Evolutionary conservation across 495 filamentous ascomycete species (phyloP), one percentile per base, ranked within the genome.

Genomic region (Cercophora scortea): DNA sequence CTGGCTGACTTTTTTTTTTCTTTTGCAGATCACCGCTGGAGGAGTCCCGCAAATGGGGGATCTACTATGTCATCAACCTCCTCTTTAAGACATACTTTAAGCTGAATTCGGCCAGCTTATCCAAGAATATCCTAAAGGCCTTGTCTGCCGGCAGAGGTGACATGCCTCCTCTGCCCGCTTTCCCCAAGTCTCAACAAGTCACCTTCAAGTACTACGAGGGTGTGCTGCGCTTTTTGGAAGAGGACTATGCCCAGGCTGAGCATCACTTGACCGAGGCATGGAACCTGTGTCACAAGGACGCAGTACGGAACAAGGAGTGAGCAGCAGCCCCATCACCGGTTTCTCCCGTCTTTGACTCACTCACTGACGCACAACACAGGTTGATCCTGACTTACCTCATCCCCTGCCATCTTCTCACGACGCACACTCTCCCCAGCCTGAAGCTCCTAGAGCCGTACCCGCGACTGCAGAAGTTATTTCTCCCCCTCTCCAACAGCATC

Each of bases 71-170:
- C 39, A 87, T 87, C 53, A 96, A 95, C 60, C 79, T 97, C 1
- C 72, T 96, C 8, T 97, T 98, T 79, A 97, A 96, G 69, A 96
- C 90, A 6, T 95, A 97, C 64, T 98, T 97, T 79, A 94, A 88
- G 73, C 75, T 98, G 47, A 95, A 93, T 68, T 84, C 85, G 40
- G 85, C 94, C 44, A 78, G 78, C n/a, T 77, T 98, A 17, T 91
- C 85, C 11, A 96, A 95, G 66, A 96, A 95, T 60, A 80, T 96
- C 47, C 72, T 97, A 19, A 87, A 82, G 44, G 87, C 87, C 2
- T 76, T 97, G 17, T 76, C 82, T 45, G 92, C 89, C 6, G 80
- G 82, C n/a, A 75, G 77, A 15, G 73, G 73, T 9, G 94, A 98
- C 58, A 84, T 96, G 65, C 93, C 94, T 1, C 63, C 75, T 0